Evolutionary conservation across 2,329 filamentous ascomycete species (phyloP).

Genomic region (Calonectria honghensis): DNA sequence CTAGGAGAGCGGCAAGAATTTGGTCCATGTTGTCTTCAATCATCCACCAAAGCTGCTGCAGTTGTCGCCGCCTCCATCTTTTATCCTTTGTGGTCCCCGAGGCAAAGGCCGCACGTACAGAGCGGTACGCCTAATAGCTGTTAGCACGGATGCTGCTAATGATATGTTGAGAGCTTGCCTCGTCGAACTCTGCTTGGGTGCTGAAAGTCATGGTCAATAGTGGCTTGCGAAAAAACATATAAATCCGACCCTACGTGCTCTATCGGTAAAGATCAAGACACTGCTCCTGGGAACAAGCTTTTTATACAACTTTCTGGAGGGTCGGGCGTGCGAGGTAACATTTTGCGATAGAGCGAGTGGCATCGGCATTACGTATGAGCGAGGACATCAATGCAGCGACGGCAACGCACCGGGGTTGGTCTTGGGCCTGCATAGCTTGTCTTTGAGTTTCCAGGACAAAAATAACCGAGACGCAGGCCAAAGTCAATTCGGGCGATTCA

Average conservation of each 20-base stretch:
- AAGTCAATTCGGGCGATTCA: neutral
- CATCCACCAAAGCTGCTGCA: conserved; percentile 23
- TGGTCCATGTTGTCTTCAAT: conserved; percentile 15
- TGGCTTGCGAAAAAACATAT: neutral
- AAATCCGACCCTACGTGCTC: neutral
- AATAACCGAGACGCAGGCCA: neutral
- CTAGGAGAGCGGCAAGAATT: neutral
- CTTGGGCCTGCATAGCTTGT: neutral
- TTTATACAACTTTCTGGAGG: neutral
- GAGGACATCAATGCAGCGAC: neutral
- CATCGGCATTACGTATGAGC: neutral
- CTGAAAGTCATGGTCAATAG: neutral
- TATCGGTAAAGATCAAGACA: neutral
- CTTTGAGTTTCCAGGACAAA: neutral
- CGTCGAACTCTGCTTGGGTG: neutral
- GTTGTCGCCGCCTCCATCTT: conserved; percentile 3
- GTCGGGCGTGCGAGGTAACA: neutral
- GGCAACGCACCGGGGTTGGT: neutral
- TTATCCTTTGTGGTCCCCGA: conserved; percentile 19
- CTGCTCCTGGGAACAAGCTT: neutral
- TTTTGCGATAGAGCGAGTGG: neutral
- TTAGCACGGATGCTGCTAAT: neutral
- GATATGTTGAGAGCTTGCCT: neutral
- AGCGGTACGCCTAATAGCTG: neutral
- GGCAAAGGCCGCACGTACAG: conserved; percentile 2